phyloP scores from a whole-genome alignment of 768 basidiomycete genomes.

The Psilocybe subaeruginosa region DNA sequence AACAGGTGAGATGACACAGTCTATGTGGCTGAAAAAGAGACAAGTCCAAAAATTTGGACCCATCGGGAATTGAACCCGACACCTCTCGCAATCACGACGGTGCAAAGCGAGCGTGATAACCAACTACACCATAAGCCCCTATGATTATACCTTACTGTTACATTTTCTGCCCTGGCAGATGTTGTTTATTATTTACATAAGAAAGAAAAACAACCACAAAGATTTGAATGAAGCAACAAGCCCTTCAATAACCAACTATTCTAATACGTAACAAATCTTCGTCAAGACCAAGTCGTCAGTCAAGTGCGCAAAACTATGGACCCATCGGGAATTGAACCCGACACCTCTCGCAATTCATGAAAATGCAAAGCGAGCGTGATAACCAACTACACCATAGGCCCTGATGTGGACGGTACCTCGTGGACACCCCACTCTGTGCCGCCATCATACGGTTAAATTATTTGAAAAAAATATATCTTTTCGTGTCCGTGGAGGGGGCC shows the following conservation, averaged over 20 bases:
- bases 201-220: no score
- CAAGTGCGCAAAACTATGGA: conserved; percentile 17
- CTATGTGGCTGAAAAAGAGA: background rate
- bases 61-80: conserved; percentile 26
- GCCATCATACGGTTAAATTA: no score
- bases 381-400: conserved; percentile 31
- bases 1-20: no score
- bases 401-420: background rate
- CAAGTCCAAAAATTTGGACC: conserved; percentile 12
- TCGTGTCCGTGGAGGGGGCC: no score
- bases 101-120: conserved; percentile 25
- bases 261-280: no score
- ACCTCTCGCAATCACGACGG: conserved; percentile 16
- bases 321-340: conserved; percentile 29
- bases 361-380: conserved; percentile 26
- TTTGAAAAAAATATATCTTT: no score
- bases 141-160: no score
- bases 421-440: no score
- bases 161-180: conserved; percentile 2
- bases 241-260: no score
- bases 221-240: no score
- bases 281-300: background rate
- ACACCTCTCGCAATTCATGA: conserved; percentile 25
- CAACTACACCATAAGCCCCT: conserved; percentile 21
- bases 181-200: no score